Evolutionary conservation across 2,329 filamentous ascomycete genomes (phyloP), one percentile per base, ranked within the genome.

Genomic region (Microsporum audouinii): DNA sequence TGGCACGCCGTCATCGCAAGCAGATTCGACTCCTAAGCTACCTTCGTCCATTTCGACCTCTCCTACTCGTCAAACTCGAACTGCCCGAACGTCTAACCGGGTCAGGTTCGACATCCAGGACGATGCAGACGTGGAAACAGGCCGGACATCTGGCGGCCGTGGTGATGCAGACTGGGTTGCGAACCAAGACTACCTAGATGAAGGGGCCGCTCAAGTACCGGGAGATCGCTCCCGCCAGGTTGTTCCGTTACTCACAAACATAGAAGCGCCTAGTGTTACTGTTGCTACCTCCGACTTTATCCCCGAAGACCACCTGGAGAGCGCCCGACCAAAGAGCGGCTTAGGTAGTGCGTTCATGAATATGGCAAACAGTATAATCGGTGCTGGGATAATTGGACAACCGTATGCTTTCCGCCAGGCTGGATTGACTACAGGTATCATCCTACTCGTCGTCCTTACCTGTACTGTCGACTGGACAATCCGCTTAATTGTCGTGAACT

Each of bases 321-420:
- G 74, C 64, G 80, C 82, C 23, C 82, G 91, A 61, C 91, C 92
- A 55, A 92, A 92, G 76, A 95, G 89, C 62, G 88, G 88, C 3
- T 81, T 97, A 76, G 81, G 83, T 64, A 89, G 88, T 71, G 92
- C 94, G 2, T 97, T 99, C 68, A 96, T 97, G 91, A 99, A 99
- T 76, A 99, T 99, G 94, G 92, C 94, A 65, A 99, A 99, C 78
- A 95, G 89, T 68, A 99, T 99, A 72, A 96, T 99, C 64, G 84
- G 84, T 34, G 84, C 84, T 34, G 84, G 84, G 1, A 87, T 87
- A 63, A 87, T 87, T 67, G 84, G 89, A 2, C 94, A 99, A 76
- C 91, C 94, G 10, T 99, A 97, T 75, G 94, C 94, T n/a, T 87
- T 99, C 71, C 85, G 84, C 62, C 91, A 97, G 77, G 94, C 94